These are phyloP conservation scores for Suillus decipiens DNA, from an alignment of 768 basidiomycete genomes.

Conservation along the genomic window DNA sequence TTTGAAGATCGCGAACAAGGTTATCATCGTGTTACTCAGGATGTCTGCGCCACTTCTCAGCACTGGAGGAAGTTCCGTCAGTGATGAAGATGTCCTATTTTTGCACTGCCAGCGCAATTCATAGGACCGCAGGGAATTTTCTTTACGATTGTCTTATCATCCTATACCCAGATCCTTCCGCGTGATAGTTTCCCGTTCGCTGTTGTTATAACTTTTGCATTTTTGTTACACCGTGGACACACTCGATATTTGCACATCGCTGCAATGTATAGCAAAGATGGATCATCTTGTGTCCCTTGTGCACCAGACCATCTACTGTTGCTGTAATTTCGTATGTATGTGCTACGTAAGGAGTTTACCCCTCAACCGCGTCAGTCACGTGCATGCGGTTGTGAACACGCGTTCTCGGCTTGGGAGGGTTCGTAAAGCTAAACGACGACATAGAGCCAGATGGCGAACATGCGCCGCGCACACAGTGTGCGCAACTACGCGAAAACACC, in stretches of 20 bases:
- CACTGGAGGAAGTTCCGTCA: slow-evolving; percentile 15
- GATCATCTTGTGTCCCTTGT: not conserved
- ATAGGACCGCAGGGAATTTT: not conserved
- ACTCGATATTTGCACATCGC: not conserved
- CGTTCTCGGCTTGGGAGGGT: not conserved
- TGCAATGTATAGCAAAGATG: not conserved
- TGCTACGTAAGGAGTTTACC: not conserved
- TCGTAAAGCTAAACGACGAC: not conserved
- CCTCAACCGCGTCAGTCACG: slow-evolving; percentile 5
- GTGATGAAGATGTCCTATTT: not conserved
- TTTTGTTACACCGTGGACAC: not conserved
- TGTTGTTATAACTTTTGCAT: not conserved
- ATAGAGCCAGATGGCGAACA: slow-evolving; percentile 18
- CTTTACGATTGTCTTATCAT: too few species aligned
- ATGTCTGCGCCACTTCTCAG: slow-evolving; percentile 15
- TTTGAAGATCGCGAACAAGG: not conserved
- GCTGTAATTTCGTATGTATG: too few species aligned
- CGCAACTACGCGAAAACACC: slow-evolving; percentile 52
- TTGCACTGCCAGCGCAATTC: not conserved
- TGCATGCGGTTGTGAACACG: slow-evolving; percentile 1
- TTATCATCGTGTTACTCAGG: slow-evolving; percentile 4
- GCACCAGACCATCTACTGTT: not conserved
- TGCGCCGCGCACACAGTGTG: slow-evolving; percentile 68
- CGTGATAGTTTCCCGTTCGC: not conserved
- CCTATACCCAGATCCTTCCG: not conserved